Evolutionary conservation across 2,329 filamentous ascomycete genomes (phyloP).

Genomic region (Lachnellula hyalina): DNA sequence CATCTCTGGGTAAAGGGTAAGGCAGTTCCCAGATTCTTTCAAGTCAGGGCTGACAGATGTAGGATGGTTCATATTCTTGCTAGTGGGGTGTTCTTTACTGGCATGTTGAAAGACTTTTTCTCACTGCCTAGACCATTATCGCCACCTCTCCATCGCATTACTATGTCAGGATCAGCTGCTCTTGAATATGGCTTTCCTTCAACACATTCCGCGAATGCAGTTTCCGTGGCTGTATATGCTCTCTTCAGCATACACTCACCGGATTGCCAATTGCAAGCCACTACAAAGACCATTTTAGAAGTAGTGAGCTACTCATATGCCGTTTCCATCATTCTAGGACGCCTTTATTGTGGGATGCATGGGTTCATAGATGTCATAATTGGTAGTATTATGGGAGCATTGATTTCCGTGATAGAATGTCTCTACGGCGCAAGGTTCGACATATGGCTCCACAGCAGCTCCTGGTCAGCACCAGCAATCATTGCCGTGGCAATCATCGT

Average conservation of each 20-base stretch:
- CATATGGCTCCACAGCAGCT: constrained; percentile 60
- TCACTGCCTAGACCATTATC: constrained; percentile 89
- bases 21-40: constrained; percentile 31
- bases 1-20: constrained; percentile 79
- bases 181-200: constrained; percentile 97
- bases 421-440: constrained; percentile 60
- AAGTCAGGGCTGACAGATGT: constrained; percentile 18
- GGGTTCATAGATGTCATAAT: constrained; percentile 87
- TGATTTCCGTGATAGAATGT: constrained; percentile 55
- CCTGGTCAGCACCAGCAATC: constrained; percentile 58
- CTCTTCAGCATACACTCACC: constrained; percentile 64
- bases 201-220: constrained; percentile 93
- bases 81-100: constrained; percentile 77
- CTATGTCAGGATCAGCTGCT: constrained; percentile 92
- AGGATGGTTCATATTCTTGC: constrained; percentile 72
- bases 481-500: constrained; percentile 63
- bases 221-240: constrained; percentile 85
- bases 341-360: constrained; percentile 98
- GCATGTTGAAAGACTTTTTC: constrained; percentile 89
- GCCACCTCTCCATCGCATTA: constrained; percentile 87
- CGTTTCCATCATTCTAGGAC: constrained; percentile 80
- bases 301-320: constrained; percentile 76
- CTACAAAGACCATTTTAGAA: constrained; percentile 59
- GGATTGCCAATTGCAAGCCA: constrained; percentile 55
- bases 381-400: constrained; percentile 70